phyloP scores from a whole-genome alignment of 2,329 filamentous ascomycete species.

The Diaporthe vaccinii region DNA sequence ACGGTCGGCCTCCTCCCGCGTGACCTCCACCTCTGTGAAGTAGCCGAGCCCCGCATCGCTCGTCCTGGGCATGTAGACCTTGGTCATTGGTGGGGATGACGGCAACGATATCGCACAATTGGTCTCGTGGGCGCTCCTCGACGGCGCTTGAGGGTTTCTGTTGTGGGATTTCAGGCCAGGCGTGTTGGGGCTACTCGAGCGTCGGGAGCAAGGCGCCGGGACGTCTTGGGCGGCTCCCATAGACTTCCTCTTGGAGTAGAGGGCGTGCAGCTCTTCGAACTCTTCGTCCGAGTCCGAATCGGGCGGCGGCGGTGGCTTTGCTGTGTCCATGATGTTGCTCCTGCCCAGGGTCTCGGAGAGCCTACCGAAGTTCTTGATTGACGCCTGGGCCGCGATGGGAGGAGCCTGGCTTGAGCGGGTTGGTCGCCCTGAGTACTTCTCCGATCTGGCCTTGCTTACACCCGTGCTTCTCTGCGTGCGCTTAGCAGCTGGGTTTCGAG shows the following conservation, averaged over 20 bases:
- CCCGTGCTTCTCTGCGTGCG: conserved; percentile 1
- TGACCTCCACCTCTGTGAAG: conserved; percentile 46
- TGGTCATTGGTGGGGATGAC: conserved; percentile 38
- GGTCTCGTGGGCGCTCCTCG: not conserved
- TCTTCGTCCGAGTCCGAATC: conserved; percentile 34
- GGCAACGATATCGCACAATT: not conserved
- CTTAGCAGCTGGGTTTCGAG: conserved; percentile 20
- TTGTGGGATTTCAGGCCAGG: not conserved
- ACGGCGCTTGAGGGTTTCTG: not conserved
- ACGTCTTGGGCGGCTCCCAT: not conserved
- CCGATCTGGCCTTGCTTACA: not conserved
- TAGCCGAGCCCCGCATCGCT: conserved; percentile 46
- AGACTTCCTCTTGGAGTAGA: conserved; percentile 53
- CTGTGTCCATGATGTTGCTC: not conserved
- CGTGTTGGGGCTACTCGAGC: not conserved
- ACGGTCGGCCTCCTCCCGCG: conserved; percentile 44
- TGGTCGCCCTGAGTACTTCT: not conserved
- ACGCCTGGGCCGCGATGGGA: conserved; percentile 1
- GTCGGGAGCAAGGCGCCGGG: not conserved
- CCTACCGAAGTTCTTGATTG: conserved; percentile 50
- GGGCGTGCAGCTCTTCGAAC: conserved; percentile 54
- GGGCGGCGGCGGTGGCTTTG: not conserved
- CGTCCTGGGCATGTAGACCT: conserved; percentile 45
- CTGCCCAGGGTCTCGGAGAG: conserved; percentile 32
- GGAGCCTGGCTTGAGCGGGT: not conserved